A percentile compares a stretch with the other conserved stretches of the same genome.
phyloP scores from a whole-genome alignment of 306 rosid species.

The Medicago arabica region DNA sequence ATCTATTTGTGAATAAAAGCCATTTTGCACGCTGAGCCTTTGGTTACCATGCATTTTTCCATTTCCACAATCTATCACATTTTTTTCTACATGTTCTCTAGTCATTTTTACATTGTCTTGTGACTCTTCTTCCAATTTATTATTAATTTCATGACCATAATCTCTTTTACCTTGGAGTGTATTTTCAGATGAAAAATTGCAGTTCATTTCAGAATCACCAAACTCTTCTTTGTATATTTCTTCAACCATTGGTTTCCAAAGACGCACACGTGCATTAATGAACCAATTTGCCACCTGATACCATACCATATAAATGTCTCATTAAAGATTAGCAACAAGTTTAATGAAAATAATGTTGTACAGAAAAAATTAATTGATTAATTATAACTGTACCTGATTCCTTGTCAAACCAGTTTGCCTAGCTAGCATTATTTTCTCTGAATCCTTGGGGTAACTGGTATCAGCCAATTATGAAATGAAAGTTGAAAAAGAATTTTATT shows the following conservation, averaged over 20 bases:
- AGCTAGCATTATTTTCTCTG: conserved; percentile 88
- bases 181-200: conserved; percentile 64
- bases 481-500: not conserved
- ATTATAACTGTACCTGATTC: conserved; percentile 71
- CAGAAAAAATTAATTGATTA: conserved; percentile 21
- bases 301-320: not conserved
- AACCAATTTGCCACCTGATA: conserved; percentile 96
- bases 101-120: conserved; percentile 53
- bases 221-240: conserved; percentile 97
- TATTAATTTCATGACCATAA: conserved; percentile 49
- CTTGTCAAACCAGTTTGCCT: conserved; percentile 87
- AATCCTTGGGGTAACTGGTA: conserved; percentile 84
- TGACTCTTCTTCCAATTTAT: conserved; percentile 49
- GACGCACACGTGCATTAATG: conserved; percentile 92
- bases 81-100: conserved; percentile 10
- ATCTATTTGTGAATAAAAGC: conserved; percentile 44
- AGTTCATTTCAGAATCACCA: conserved; percentile 65
- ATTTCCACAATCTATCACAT: conserved; percentile 40
- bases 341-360: conserved; percentile 4
- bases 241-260: conserved; percentile 99
- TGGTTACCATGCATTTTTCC: conserved; percentile 51
- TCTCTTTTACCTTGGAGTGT: conserved; percentile 48
- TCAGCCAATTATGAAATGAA: conserved; percentile 26
- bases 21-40: conserved; percentile 42
- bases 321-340: not conserved